Evolutionary conservation across 164 flowering plant species (phyloP), one percentile per base, ranked within the genome.

Genomic region (Pachysandra terminalis): DNA sequence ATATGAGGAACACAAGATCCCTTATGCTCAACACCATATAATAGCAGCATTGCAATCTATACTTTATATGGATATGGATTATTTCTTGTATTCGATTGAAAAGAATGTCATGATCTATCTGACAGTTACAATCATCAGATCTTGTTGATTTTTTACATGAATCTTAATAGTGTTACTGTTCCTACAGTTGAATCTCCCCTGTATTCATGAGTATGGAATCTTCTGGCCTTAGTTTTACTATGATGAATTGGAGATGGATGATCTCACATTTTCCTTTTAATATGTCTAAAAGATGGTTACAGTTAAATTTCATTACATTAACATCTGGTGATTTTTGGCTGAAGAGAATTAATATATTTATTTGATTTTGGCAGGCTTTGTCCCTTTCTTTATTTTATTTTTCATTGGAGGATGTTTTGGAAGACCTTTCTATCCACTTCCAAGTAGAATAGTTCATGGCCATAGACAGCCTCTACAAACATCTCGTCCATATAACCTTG

Each of bases 361-460:
- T 45, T 45, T 45, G 51, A 45, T 45, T 10, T 45, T 12, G 6
- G 51, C 51, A 45, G 51, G 51, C 51, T 10, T 45, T 45, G 51
- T 13, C 1, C 26, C 68, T 27, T 45, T 67, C 35, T 52, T 78
- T 8, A 51, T 71, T 61, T 26, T 74, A 48, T 59, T 55, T 12
- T 57, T 74, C 21, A 19, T 61, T 56, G 65, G 61, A 12, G 71
- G 56, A 64, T 71, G 74, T 48, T 9, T 57, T 51, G 81, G 70
- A 60, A 71, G 81, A 66, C 79, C 82, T 54, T 62, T 79, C 24
- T 71, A 76, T 64, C 77, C 79, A 52, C 78, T 75, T 52, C 81
- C 81, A 22, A 74, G 81, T 49, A 74, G 72, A 59, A 3, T 59
- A 12, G 53, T 1, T 27, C 0, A 66, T 59, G 59, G 26, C 22